These are phyloP conservation scores for Phaseolus lunatus DNA, from an alignment of 306 rosid genomes.

Conservation along the genomic window DNA sequence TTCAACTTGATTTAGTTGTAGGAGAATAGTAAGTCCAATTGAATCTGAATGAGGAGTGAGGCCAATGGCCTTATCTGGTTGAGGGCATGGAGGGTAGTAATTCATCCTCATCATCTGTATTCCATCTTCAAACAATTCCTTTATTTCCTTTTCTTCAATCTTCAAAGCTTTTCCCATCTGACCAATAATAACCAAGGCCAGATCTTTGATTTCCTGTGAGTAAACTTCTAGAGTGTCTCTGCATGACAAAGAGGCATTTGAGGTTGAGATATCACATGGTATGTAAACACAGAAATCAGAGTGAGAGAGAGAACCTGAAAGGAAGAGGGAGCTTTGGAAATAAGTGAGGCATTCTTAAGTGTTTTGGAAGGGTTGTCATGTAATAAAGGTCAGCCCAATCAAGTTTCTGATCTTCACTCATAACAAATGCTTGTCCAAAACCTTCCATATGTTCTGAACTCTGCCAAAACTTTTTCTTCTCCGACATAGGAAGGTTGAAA, in stretches of 20 bases:
- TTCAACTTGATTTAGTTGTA: neutral
- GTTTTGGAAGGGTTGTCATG: constrained; percentile 19
- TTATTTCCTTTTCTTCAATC: constrained; percentile 3
- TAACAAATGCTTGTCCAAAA: constrained; percentile 27
- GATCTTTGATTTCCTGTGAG: constrained; percentile 6
- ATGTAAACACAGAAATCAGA: neutral
- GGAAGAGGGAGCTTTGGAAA: constrained; percentile 19
- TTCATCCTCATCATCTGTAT: constrained; percentile 20
- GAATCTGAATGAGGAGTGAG: neutral
- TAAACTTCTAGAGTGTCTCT: constrained; percentile 10
- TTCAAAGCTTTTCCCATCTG: constrained; percentile 11
- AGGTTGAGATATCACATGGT: neutral
- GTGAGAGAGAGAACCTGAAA: constrained; percentile 7
- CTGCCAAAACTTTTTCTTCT: constrained; percentile 15
- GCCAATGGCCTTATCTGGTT: constrained; percentile 13
- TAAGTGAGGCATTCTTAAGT: neutral
- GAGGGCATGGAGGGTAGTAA: neutral
- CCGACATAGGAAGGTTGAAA: constrained; percentile 18
- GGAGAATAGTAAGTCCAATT: neutral
- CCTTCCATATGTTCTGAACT: constrained; percentile 17
- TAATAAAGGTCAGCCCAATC: constrained; percentile 16
- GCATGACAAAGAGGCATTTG: neutral
- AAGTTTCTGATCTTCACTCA: constrained; percentile 5
- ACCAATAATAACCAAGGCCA: neutral
- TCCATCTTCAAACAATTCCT: neutral